Evolutionary conservation across 306 rosid species (phyloP), one percentile per base, ranked within the genome.

Genomic region (Vigna radiata): DNA sequence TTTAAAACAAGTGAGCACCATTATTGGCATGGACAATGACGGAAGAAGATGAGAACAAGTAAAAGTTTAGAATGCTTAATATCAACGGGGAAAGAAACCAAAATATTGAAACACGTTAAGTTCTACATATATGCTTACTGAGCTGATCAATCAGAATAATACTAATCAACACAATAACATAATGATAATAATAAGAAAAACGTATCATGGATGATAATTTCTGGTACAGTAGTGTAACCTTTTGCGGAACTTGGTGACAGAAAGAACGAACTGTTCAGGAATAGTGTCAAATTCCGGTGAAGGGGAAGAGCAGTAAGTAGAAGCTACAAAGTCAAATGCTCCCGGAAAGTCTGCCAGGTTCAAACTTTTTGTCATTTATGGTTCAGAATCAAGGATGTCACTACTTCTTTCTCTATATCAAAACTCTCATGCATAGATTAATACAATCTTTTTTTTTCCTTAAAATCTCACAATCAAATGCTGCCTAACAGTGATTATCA

Each of bases 281-380:
- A 89, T 68, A 0, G 82, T 86, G 59, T 70, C 74, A 31, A 82
- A 84, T 70, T 86, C 91, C 29, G 86, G 83, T 65, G 86, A 77
- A 2, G 87, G 85, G 0, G 76, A 65, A 47, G 93, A 89, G 47
- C 60, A 66, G 6, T 89, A 75, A 23, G 6, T 61, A 37, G 68
- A 66, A 11, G 64, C 59, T 18, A 31, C 82, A 48, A 81, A 73
- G 0, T 81, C 50, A 53, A 79, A 85, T 4, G 52, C 68, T 70
- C 71, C 64, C 31, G 13, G 12, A 19, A 49, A 66, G 70, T 76
- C 7, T 13, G 69, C 47, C 56, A 46, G 70, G 60, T 54, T 74
- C 3, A 86, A 77, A 31, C 79, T 84, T 84, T 79, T 89, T 89
- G 93, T 82, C 97, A 93, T 93, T 93, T 85, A 85, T 82, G 84